Evolutionary conservation across 1,284 basidiomycete genomes (phyloP).

Genomic region (Boletus mariae): DNA sequence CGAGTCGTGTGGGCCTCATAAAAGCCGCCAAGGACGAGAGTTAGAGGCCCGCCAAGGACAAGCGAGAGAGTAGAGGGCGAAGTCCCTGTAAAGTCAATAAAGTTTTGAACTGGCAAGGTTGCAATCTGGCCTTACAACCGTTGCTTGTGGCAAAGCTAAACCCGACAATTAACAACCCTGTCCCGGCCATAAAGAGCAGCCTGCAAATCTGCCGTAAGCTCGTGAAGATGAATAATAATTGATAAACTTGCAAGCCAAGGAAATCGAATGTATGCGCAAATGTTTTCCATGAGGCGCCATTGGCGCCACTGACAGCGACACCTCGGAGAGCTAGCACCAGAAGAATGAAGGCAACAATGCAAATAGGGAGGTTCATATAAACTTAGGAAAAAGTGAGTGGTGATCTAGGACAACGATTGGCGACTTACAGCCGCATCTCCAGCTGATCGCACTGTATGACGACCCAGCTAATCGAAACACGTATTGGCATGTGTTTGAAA

Average conservation of each 20-base stretch:
- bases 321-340: slow-evolving; percentile 55
- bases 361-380: slow-evolving; percentile 77
- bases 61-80: slow-evolving; percentile 56
- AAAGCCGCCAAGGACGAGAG: slow-evolving; percentile 54
- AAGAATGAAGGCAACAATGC: slow-evolving; percentile 54
- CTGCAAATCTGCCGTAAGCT: slow-evolving; percentile 38
- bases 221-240: slow-evolving; percentile 15
- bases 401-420: neutral
- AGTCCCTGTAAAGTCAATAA: slow-evolving; percentile 46
- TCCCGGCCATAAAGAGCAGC: slow-evolving; percentile 69
- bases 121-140: slow-evolving; percentile 54
- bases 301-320: slow-evolving; percentile 44
- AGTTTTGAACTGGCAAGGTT: slow-evolving; percentile 6
- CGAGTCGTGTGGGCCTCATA: slow-evolving; percentile 64
- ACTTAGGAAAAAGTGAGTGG: slow-evolving; percentile 42
- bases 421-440: slow-evolving; percentile 79
- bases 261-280: slow-evolving; percentile 66
- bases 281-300: slow-evolving; percentile 51
- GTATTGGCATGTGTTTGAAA: slow-evolving; percentile 14
- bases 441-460: slow-evolving; percentile 40
- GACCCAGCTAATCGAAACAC: slow-evolving; percentile 16
- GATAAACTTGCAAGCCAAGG: slow-evolving; percentile 58
- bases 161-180: slow-evolving; percentile 67
- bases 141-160: slow-evolving; percentile 67
- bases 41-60: slow-evolving; percentile 50